phyloP scores from a whole-genome alignment of 257 asterid genomes.

The Datura wrightii region DNA sequence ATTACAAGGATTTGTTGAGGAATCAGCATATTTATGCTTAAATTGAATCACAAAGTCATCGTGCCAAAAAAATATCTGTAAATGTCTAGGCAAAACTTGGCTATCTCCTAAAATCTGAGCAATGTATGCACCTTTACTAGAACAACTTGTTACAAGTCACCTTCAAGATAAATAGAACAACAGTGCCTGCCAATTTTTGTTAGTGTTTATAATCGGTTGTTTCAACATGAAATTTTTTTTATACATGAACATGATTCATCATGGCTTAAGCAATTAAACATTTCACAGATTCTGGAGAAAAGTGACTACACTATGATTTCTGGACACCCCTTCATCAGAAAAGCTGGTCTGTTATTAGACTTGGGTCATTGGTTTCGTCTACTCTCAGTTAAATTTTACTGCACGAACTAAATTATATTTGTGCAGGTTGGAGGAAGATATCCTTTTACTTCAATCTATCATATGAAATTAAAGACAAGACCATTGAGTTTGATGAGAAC shows the following conservation, averaged over 20 bases:
- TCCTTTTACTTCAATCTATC: slow-evolving; percentile 95
- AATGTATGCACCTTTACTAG: background rate
- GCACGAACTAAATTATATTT: background rate
- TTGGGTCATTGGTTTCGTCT: slow-evolving; percentile 24
- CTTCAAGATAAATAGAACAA: slow-evolving; percentile 30
- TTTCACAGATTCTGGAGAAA: slow-evolving; percentile 85
- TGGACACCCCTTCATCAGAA: slow-evolving; percentile 76
- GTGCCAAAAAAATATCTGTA: too few relatives aligned
- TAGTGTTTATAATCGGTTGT: background rate
- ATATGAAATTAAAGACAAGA: slow-evolving; percentile 93
- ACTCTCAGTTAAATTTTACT: slow-evolving; percentile 20
- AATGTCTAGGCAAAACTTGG: background rate
- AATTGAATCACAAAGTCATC: background rate
- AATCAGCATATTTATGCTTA: slow-evolving; percentile 12
- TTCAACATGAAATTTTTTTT: background rate
- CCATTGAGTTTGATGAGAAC: slow-evolving; percentile 84
- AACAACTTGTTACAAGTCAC: background rate
- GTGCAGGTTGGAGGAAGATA: slow-evolving; percentile 94
- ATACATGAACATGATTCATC: background rate
- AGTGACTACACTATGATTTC: slow-evolving; percentile 78
- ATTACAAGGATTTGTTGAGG: slow-evolving; percentile 4
- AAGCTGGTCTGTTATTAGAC: slow-evolving; percentile 61
- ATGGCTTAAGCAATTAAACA: slow-evolving; percentile 21
- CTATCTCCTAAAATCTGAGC: background rate
- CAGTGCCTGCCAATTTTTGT: background rate